Evolutionary conservation across 2,329 filamentous ascomycete species (phyloP), one percentile per base, ranked within the genome.

Genomic region (Beauveria rudraprayagi): DNA sequence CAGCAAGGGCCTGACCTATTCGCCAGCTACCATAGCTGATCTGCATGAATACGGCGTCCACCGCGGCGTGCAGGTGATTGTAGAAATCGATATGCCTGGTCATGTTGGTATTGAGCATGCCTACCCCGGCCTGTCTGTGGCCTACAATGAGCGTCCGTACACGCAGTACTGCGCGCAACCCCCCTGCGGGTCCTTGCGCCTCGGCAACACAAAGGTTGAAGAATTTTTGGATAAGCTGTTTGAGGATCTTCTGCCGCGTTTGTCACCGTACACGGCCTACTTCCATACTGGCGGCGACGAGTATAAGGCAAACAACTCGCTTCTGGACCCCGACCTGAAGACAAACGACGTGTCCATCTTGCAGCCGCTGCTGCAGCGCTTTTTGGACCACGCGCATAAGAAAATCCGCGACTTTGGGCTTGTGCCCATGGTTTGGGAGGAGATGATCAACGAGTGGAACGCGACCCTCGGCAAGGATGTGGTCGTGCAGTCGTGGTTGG

Each of bases 271-370:
- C 72, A 80, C 87, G 2, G 76, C 84, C 7, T 84, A 93, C 75
- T 95, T 93, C 78, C 91, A 96, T 75, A 89, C 89, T 1, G 92
- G 92, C 50, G 92, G 92, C 60, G 92, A 96, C 68, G 92, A 96
- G 76, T 85, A 95, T 63, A 93, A 94, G 73, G 80, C 79, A 63
- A 87, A 92, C 67, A 83, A 87, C 57, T 92, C 91, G 69, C 78
- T 78, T 46, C 81, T 93, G 11, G 91, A 96, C 70, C 83, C 87
- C 5, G 88, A 84, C 1, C 85, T 96, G 43, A 73, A 79, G 6
- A 89, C 86, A 37, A 91, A 88, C 70, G 77, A 85, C 59, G 76
- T 80, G 0, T 73, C 77, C 1, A 80, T 93, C 16, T 77, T 96
- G 43, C 81, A 84, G 69, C 90, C 91, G 2, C 79, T 94, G 24